Evolutionary conservation across 1,139 yeast genomes (phyloP).

Genomic region (Kluyveromyces sp.): DNA sequence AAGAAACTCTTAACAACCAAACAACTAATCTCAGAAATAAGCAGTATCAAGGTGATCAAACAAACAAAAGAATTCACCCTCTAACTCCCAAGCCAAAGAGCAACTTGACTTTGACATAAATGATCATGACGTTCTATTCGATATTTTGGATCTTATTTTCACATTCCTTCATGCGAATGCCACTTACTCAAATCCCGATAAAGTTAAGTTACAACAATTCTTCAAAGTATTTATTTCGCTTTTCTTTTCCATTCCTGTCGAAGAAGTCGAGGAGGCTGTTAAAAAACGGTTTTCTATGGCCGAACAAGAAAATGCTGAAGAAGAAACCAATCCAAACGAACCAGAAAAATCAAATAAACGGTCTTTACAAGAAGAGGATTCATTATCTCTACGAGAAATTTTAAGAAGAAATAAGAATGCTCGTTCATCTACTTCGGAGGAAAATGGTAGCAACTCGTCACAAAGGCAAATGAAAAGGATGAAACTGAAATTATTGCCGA

Average conservation of each 20-base stretch:
- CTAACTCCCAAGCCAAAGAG: slow-evolving; percentile 79
- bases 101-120: slow-evolving; percentile 57
- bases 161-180: slow-evolving; percentile 64
- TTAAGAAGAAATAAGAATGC: slow-evolving; percentile 48
- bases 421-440: slow-evolving; percentile 15
- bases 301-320: slow-evolving; percentile 12
- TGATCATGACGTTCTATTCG: slow-evolving; percentile 65
- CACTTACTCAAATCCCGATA: slow-evolving; percentile 72
- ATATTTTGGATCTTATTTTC: slow-evolving; percentile 60
- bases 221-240: slow-evolving; percentile 49
- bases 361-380: slow-evolving; percentile 50
- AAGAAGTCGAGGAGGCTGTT: slow-evolving; percentile 32
- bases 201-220: slow-evolving; percentile 67
- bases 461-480: slow-evolving; percentile 18
- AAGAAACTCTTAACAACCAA: slow-evolving; percentile 85
- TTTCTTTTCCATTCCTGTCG: slow-evolving; percentile 23
- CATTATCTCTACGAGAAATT: slow-evolving; percentile 56
- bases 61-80: slow-evolving; percentile 69
- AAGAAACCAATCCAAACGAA: slow-evolving; percentile 11
- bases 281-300: slow-evolving; percentile 21
- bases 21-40: slow-evolving; percentile 83
- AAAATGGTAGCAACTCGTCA: slow-evolving; percentile 20
- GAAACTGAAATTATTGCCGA: slow-evolving; percentile 30
- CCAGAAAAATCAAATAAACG: slow-evolving; percentile 34
- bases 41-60: slow-evolving; percentile 85